phyloP scores from a whole-genome alignment of 140 eudicot species.

The Flaveria floridana region DNA sequence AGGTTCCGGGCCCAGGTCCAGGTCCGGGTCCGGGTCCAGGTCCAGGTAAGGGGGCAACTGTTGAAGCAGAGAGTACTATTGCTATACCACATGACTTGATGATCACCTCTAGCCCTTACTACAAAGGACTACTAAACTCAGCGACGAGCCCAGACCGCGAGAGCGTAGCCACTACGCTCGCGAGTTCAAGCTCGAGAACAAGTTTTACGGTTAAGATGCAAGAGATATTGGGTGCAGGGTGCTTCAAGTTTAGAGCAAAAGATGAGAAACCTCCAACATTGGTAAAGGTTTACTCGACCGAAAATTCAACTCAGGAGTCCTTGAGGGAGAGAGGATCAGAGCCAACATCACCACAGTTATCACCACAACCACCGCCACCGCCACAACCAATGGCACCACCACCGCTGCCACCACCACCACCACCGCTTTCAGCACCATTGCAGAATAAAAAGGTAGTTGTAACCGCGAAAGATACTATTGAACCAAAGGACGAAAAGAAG shows the following conservation, averaged over 20 bases:
- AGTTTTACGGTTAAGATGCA: constrained; percentile 49
- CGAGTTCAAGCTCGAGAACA: constrained; percentile 40
- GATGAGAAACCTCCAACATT: constrained; percentile 35
- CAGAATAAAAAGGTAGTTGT: constrained; percentile 22
- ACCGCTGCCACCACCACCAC: constrained; percentile 19
- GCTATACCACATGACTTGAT: constrained; percentile 25
- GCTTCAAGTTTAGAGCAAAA: constrained; percentile 36
- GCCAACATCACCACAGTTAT: constrained; percentile 27
- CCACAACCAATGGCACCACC: constrained; percentile 11
- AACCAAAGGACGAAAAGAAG: constrained; percentile 33
- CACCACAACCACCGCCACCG: constrained; percentile 22
- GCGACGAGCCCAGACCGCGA: constrained; percentile 35
- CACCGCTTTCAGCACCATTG: constrained; percentile 14
- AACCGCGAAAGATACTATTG: constrained; percentile 27
- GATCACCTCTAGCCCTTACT: constrained; percentile 33
- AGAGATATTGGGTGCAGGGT: constrained; percentile 48
- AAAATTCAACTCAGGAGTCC: constrained; percentile 49
- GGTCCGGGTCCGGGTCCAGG: background rate
- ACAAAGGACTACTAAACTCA: constrained; percentile 35
- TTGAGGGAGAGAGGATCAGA: constrained; percentile 81
- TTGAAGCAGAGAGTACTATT: constrained; percentile 28
- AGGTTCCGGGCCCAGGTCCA: constrained; percentile 12
- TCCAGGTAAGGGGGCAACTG: background rate
- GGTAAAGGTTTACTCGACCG: constrained; percentile 37
- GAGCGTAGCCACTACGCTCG: constrained; percentile 36